Percentiles rank a stretch among this genome's conserved stretches.
phyloP scores from a whole-genome alignment of 805 yeast species.

The Komagataella populi region DNA sequence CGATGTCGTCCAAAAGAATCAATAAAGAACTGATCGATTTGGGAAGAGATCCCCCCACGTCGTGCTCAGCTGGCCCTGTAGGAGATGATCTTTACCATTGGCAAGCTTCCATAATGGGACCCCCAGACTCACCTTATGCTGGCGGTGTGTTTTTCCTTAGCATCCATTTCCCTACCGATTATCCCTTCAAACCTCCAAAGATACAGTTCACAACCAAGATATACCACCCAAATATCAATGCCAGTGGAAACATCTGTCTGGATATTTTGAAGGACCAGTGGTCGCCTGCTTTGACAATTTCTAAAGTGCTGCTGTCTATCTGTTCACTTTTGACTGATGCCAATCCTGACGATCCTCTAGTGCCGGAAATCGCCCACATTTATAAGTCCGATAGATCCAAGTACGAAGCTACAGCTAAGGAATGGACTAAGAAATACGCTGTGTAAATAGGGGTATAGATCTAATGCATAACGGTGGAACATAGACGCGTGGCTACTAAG shows the following conservation, averaged over 20 bases:
- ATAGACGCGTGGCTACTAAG: not conserved
- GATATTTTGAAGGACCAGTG: slow-evolving; percentile 96
- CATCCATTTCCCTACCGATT: slow-evolving; percentile 97
- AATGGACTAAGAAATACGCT: slow-evolving; percentile 98
- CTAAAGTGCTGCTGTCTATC: slow-evolving; percentile 87
- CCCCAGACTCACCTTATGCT: slow-evolving; percentile 79
- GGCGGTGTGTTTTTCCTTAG: slow-evolving; percentile 89
- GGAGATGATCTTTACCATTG: slow-evolving; percentile 97
- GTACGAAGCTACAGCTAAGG: slow-evolving; percentile 94
- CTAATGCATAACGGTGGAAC: not conserved
- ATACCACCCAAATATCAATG: slow-evolving; percentile 94
- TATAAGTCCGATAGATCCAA: slow-evolving; percentile 89
- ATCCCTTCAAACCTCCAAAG: slow-evolving; percentile 98
- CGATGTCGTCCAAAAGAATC: slow-evolving; percentile 89
- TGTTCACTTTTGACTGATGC: slow-evolving; percentile 96
- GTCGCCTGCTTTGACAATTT: slow-evolving; percentile 96
- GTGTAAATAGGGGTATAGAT: slow-evolving; percentile 28
- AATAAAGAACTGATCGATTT: slow-evolving; percentile 91
- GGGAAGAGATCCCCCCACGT: slow-evolving; percentile 98
- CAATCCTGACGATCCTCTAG: slow-evolving; percentile 97
- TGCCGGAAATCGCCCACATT: slow-evolving; percentile 94
- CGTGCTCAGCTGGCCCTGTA: slow-evolving; percentile 98
- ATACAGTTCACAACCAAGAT: slow-evolving; percentile 86
- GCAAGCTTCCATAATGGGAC: slow-evolving; percentile 99
- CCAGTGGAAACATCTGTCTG: slow-evolving; percentile 90